Conservation (phyloP, 139 green algal genomes). For the Chlorella sp. region DNA sequence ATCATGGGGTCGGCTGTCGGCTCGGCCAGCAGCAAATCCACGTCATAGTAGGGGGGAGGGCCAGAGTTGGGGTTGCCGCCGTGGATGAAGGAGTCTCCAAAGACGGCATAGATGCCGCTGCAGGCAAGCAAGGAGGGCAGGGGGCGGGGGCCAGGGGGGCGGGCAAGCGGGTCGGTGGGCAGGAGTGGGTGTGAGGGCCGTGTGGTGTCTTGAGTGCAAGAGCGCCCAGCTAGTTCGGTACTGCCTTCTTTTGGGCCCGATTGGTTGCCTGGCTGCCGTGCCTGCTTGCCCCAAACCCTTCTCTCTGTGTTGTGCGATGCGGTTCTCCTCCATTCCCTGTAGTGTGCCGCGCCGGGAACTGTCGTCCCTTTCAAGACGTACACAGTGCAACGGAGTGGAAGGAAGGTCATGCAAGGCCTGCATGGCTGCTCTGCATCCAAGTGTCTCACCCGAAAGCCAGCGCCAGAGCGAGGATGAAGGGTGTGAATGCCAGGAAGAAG, state of each 20-base stretch:
- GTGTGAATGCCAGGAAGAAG: slow-evolving; percentile 81
- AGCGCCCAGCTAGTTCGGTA: too few species aligned
- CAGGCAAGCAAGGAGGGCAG: not conserved
- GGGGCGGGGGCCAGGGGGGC: too few species aligned
- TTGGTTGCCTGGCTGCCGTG: not conserved
- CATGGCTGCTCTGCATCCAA: too few species aligned
- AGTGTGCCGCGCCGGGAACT: too few species aligned
- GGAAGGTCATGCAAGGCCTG: too few species aligned
- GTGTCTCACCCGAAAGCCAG: slow-evolving; percentile 34
- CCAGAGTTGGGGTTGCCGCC: slow-evolving; percentile 40
- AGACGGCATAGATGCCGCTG: slow-evolving; percentile 40
- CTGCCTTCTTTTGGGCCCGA: too few species aligned
- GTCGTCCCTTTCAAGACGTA: too few species aligned
- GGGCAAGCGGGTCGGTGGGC: not conserved
- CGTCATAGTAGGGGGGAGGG: slow-evolving; percentile 67
- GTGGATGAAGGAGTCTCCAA: slow-evolving; percentile 74
- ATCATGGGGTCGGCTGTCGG: slow-evolving; percentile 80
- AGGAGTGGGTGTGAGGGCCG: not conserved
- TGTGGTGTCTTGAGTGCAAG: not conserved
- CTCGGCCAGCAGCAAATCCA: slow-evolving; percentile 68
- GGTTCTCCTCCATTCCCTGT: too few species aligned
- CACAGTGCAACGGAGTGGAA: too few species aligned
- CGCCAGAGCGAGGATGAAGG: slow-evolving; percentile 71
- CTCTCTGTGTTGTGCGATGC: too few species aligned
- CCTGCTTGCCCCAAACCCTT: not conserved